These are phyloP conservation scores for Boletellus ananiceps DNA, from an alignment of 768 basidiomycete species.

Conservation along the genomic window DNA sequence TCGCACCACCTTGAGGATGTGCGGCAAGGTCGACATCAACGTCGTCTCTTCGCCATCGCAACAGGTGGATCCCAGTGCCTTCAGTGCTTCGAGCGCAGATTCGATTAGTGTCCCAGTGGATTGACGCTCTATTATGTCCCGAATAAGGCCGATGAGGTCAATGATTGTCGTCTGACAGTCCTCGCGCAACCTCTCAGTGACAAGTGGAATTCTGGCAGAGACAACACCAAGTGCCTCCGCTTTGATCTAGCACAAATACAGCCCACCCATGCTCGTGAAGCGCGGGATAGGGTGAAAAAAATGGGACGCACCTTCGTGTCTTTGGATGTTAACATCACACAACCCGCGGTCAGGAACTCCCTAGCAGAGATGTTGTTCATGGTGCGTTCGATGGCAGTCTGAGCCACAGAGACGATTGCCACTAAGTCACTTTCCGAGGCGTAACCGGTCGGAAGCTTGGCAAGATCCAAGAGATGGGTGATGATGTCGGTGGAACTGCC, in stretches of 20 bases:
- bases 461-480: slow-evolving; percentile 45
- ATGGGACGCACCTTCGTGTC: slow-evolving; percentile 45
- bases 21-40: slow-evolving; percentile 56
- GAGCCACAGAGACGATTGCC: slow-evolving; percentile 45
- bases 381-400: slow-evolving; percentile 46
- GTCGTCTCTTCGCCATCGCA: slow-evolving; percentile 62
- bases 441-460: slow-evolving; percentile 32
- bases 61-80: slow-evolving; percentile 53
- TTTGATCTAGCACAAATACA: slow-evolving; percentile 45
- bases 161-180: slow-evolving; percentile 46
- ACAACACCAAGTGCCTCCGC: slow-evolving; percentile 67
- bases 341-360: slow-evolving; percentile 59
- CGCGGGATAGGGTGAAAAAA: not conserved
- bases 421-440: slow-evolving; percentile 35
- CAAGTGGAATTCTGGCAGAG: slow-evolving; percentile 55
- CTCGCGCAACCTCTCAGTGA: slow-evolving; percentile 53
- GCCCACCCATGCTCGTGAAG: not conserved
- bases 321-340: slow-evolving; percentile 51
- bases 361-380: slow-evolving; percentile 64
- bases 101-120: slow-evolving; percentile 37
- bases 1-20: slow-evolving; percentile 47
- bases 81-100: slow-evolving; percentile 57
- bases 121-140: slow-evolving; percentile 42
- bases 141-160: slow-evolving; percentile 49
- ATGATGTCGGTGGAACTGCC: slow-evolving; percentile 41